A percentile compares a stretch with the other conserved stretches of the same genome.
Conservation (phyloP, 352 stramenopile genomes). For the Lagenidium giganteum region DNA sequence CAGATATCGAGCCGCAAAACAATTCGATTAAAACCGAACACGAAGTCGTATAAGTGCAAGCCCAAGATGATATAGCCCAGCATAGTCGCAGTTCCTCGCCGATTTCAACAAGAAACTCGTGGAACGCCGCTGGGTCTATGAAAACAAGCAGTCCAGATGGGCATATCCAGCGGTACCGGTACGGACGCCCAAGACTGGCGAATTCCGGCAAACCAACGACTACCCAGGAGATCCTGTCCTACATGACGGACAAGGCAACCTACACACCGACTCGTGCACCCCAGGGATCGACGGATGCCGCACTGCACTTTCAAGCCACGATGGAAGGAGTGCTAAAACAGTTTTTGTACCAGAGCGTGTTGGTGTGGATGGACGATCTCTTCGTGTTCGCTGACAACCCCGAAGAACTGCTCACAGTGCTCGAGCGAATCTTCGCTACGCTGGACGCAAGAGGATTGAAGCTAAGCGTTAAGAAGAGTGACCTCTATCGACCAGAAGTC, state of each 20-base stretch:
- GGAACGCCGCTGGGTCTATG: constrained; percentile 17
- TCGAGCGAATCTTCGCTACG: constrained; percentile 3
- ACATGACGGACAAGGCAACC: constrained; percentile 19
- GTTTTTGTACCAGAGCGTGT: constrained; percentile 13
- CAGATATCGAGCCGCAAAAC: constrained; percentile 12
- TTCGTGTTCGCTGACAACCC: constrained; percentile 10
- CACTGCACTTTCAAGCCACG: constrained; percentile 15
- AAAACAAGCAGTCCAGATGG: constrained; percentile 16
- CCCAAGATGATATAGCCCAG: constrained; percentile 12
- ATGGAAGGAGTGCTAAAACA: constrained; percentile 8
- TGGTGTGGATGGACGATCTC: constrained; percentile 23
- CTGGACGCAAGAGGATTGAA: constrained; percentile 8
- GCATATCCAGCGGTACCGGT: constrained; percentile 14
- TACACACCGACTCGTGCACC: constrained; percentile 20
- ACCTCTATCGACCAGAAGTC: not conserved
- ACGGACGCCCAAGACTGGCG: constrained; percentile 6
- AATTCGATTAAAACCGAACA: constrained; percentile 12
- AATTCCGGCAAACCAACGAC: constrained; percentile 19
- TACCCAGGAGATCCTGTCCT: constrained; percentile 20
- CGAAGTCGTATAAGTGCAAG: constrained; percentile 17
- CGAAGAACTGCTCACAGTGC: constrained; percentile 3
- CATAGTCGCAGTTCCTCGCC: constrained; percentile 12
- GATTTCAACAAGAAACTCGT: constrained; percentile 20
- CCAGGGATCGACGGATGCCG: constrained; percentile 16
- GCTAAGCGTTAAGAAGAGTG: constrained; percentile 4